Conservation (phyloP, 352 stramenopile species). For the Pythium aristosporum region DNA sequence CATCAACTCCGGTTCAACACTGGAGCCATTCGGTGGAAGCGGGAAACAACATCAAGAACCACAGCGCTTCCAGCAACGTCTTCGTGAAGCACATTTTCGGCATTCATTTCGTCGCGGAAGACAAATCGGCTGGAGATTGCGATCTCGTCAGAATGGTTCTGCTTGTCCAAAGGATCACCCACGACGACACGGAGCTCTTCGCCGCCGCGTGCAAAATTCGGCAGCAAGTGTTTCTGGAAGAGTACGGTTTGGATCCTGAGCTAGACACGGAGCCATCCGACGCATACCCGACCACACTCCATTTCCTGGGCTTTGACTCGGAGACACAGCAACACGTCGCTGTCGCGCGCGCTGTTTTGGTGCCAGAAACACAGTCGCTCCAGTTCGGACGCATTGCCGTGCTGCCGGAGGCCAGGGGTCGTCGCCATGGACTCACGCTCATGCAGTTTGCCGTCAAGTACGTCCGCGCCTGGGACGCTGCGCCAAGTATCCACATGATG, state of each 20-base stretch:
- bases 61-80: neutral
- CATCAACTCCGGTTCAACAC: neutral
- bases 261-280: conserved; percentile 20
- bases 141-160: conserved; percentile 7
- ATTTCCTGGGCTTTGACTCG: conserved; percentile 22
- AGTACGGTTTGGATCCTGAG: conserved; percentile 19
- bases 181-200: conserved; percentile 1
- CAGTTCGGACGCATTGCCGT: conserved; percentile 20
- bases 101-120: neutral
- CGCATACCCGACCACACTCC: conserved; percentile 9
- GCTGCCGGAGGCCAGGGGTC: conserved; percentile 5
- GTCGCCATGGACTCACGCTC: conserved; percentile 11
- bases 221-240: conserved; percentile 20
- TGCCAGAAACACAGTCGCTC: neutral
- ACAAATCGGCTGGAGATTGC: neutral
- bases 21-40: no score
- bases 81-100: no score
- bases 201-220: conserved; percentile 7
- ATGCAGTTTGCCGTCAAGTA: conserved; percentile 16
- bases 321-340: conserved; percentile 18
- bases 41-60: no score
- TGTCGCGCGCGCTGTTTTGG: conserved; percentile 15
- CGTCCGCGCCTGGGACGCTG: neutral
- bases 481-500: neutral
- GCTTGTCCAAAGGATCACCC: neutral